Base-by-base conservation (phyloP, 1,139 yeast genomes). In the Suhomyces maxii region DNA sequence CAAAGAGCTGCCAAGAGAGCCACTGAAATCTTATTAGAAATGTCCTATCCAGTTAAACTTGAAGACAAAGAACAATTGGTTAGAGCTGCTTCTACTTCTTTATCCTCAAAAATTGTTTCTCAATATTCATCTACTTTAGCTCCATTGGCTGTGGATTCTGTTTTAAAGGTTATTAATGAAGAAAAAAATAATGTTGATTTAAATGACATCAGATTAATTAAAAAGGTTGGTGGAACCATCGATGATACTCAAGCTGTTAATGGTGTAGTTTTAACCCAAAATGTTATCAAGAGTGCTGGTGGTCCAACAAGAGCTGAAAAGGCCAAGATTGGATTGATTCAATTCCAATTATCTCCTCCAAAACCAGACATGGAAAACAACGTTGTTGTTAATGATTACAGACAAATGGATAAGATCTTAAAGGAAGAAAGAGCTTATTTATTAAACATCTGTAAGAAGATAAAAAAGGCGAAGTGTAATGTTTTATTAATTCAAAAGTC, bases 291-390 rank as follows among this genome's bases (percentile, higher is more conserved):
- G 65, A 75, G 79, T 52, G 97, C 97, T 2, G 97, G 97, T 41
- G 99, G 98, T n/a, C 99, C 99, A 48, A 78, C 89, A 8, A 82
- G 97, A 65, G 80, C 89, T 67, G 99, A 93, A 65, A 93, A 91
- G 76, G 99, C 99, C 26, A 79, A 76, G 54, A 89, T 93, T 57
- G 99, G 95, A 10, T 79, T 93, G 59, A 80, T 93, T 53, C 99
- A 95, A 69, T 93, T 93, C 73, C 99, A 93, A 70, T 77, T 93
- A 52, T 90, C 98, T 31, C 99, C 99, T 38, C 99, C 99, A 58
- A 93, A 93, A 66, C 99, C 99, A 36, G 99, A 93, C 64, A 89
- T 95, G 86, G 99, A 93, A 70, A 93, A 93, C 65, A 93, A 91
- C 64, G 95, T 93, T 48, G 96, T 95, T 45, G 98, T 93, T 45